A percentile compares a stretch with the other conserved stretches of the same genome.
Evolutionary conservation across 805 yeast species (phyloP).

Genomic region (Candida nemodendra): DNA sequence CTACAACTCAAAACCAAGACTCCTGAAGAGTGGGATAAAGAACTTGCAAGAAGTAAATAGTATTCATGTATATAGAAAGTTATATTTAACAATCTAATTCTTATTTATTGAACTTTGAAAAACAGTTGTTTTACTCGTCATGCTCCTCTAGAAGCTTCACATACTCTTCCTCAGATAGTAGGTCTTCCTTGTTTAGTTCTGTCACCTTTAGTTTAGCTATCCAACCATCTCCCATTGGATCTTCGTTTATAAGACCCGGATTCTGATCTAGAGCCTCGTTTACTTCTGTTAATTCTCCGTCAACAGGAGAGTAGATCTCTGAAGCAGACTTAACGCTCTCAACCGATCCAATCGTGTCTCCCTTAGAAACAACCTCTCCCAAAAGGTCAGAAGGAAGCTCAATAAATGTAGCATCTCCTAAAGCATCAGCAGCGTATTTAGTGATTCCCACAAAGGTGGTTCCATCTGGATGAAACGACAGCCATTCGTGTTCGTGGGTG

Average conservation of each 20-base stretch:
- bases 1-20: slow-evolving; percentile 83
- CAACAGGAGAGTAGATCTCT: slow-evolving; percentile 87
- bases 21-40: slow-evolving; percentile 47
- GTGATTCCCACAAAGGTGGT: slow-evolving; percentile 88
- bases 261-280: slow-evolving; percentile 63
- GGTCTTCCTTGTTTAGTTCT: slow-evolving; percentile 39
- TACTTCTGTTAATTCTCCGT: slow-evolving; percentile 70
- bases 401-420: slow-evolving; percentile 94
- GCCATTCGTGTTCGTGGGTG: slow-evolving; percentile 94
- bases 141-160: slow-evolving; percentile 56
- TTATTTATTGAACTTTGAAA: slow-evolving; percentile 3
- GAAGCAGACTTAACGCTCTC: slow-evolving; percentile 94
- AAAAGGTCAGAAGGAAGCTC: slow-evolving; percentile 65
- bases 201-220: slow-evolving; percentile 69
- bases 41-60: slow-evolving; percentile 5
- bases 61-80: background rate
- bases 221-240: slow-evolving; percentile 96
- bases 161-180: slow-evolving; percentile 56
- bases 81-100: background rate
- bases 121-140: slow-evolving; percentile 28
- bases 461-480: slow-evolving; percentile 81
- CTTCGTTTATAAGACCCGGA: slow-evolving; percentile 80
- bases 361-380: slow-evolving; percentile 46
- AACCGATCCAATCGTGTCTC: slow-evolving; percentile 88
- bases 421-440: slow-evolving; percentile 90